Evolutionary conservation across 2,329 filamentous ascomycete genomes (phyloP).

Genomic region (Aspergillus fructus): DNA sequence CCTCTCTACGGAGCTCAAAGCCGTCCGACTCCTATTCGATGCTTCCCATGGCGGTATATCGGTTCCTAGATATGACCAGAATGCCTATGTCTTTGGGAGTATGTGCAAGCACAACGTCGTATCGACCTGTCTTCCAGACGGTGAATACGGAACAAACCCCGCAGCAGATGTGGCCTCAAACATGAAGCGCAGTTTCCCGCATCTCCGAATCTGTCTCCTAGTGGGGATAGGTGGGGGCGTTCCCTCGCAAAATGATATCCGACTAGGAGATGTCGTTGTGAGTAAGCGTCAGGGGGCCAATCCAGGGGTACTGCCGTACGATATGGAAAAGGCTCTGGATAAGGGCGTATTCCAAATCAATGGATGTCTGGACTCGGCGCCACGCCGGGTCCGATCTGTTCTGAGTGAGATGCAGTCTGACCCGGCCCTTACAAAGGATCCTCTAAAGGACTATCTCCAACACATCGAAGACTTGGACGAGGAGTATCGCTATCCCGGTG

Average conservation of each 20-base stretch:
- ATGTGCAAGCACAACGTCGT: constrained; percentile 27
- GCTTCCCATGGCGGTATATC: constrained; percentile 12
- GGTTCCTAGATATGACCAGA: constrained; percentile 16
- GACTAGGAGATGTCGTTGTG: constrained; percentile 30
- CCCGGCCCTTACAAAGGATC: not conserved
- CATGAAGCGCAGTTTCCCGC: constrained; percentile 24
- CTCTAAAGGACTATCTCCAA: not conserved
- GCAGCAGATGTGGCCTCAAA: constrained; percentile 20
- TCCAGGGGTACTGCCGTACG: not conserved
- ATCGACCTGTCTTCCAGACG: constrained; percentile 23
- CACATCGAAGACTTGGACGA: not conserved
- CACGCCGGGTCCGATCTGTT: not conserved
- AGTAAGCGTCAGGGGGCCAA: constrained; percentile 5
- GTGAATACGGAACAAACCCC: constrained; percentile 24
- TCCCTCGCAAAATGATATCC: constrained; percentile 22
- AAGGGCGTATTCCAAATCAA: not conserved
- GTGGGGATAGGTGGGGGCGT: constrained; percentile 30
- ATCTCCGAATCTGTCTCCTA: constrained; percentile 22
- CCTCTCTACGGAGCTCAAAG: constrained; percentile 25
- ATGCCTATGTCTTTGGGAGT: constrained; percentile 26
- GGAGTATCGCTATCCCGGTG: not conserved
- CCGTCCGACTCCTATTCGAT: constrained; percentile 27
- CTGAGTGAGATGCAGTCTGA: not conserved
- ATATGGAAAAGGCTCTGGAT: not conserved
- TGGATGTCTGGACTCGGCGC: not conserved